Evolutionary conservation across 2,329 filamentous ascomycete species (phyloP), one percentile per base, ranked within the genome.

Genomic region (Colletotrichum sansevieriae): DNA sequence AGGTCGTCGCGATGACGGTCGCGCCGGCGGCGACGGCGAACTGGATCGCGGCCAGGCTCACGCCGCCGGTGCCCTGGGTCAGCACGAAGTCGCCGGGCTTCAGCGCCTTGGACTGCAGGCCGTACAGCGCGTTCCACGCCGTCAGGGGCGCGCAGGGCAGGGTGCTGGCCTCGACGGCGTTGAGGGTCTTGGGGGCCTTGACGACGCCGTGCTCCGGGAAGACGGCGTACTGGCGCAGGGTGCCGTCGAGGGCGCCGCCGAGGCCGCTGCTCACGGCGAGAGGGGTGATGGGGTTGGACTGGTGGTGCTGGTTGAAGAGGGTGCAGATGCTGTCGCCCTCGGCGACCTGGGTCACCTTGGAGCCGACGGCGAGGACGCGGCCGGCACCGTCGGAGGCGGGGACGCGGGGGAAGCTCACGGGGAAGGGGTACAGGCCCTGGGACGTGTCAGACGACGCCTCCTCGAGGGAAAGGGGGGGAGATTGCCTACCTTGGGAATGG

Each of bases 151-250:
- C 88, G 73, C 90, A 91, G 1, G 84, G 76, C 1, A 91, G 80
- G 0, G 89, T 89, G 22, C 85, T 83, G 1, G 85, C 83, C 76
- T 91, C 88, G 41, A 82, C 66, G 59, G 82, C 78, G 71, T 75
- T 83, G 35, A 91, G 81, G 72, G 85, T 86, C 22, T 75, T 76
- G 1, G 93, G 92, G 64, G 87, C 83, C 54, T 80, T 81, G 15
- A 94, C 90, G 4, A 95, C 83, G 2, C 91, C 92, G 22, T 78
- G 85, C 80, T 94, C 90, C 68, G 87, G 83, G 76, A 92, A 94
- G 11, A 88, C 86, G 68, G 82, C 91, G 72, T 91, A 89, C 72
- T 91, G 83, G 51, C 91, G 87, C 29, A 95, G 83, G 0, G 86
- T 87, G 66, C 93, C 93, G 73, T 94, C 88, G 1, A 91, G 64